Conservation (phyloP, 164 flowering plant genomes). For the Kalanchoe fedtschenkoi region DNA sequence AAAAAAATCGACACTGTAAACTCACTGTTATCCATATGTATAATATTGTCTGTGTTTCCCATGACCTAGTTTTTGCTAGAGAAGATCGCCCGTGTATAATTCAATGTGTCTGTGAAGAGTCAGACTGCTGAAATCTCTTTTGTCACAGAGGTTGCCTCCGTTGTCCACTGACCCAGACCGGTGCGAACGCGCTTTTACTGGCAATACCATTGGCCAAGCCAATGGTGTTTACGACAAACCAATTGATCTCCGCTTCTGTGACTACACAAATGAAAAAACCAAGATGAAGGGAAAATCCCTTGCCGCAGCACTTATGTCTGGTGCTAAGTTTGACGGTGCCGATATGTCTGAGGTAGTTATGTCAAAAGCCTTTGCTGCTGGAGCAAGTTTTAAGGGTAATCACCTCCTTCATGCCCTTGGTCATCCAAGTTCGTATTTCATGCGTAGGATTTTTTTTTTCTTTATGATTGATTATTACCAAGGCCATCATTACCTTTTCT, state of each 20-base stretch:
- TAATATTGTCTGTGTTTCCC: no score
- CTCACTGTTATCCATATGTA: no score
- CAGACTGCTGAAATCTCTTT: no score
- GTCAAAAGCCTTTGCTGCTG: constrained; percentile 99
- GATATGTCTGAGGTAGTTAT: constrained; percentile 95
- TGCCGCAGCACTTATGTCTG: constrained; percentile 91
- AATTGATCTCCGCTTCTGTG: constrained; percentile 91
- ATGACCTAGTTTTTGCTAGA: no score
- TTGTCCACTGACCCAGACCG: constrained; percentile 80
- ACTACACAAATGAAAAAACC: constrained; percentile 76
- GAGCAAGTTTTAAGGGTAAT: constrained; percentile 93
- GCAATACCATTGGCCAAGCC: constrained; percentile 97
- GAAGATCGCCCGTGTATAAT: neutral
- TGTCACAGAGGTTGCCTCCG: constrained; percentile 86
- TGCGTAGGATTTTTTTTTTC: no score
- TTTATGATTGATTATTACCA: no score
- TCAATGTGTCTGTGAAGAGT: no score
- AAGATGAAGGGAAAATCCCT: constrained; percentile 90
- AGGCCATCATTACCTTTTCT: neutral
- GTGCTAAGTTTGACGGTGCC: constrained; percentile 96
- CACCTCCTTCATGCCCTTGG: neutral
- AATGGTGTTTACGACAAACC: constrained; percentile 96
- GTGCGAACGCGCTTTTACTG: constrained; percentile 84
- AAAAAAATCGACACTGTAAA: no score
- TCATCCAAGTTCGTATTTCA: no score